Conservation (phyloP, 192 early-diverging fungal genomes). For the Rhizoclosmatium sp. region DNA sequence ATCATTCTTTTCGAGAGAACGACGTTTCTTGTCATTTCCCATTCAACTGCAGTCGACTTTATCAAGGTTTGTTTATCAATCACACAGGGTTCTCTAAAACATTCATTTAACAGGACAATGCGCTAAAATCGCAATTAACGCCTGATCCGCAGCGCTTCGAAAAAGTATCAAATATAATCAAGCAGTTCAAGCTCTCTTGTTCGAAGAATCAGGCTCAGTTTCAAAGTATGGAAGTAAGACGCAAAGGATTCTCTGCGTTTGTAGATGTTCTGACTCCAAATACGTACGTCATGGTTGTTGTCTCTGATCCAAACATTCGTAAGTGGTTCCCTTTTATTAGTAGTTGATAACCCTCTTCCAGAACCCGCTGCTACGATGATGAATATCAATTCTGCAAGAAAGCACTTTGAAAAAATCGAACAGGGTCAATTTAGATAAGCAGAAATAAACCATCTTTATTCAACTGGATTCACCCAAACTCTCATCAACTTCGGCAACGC, state of each 20-base stretch:
- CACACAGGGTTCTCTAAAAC: not conserved
- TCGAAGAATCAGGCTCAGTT: constrained; percentile 79
- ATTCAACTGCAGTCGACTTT: constrained; percentile 57
- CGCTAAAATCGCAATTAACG: not conserved
- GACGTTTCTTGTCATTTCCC: constrained; percentile 95
- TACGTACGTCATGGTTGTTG: constrained; percentile 88
- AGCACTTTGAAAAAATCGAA: constrained; percentile 63
- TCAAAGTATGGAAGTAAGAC: constrained; percentile 86
- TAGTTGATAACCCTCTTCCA: constrained; percentile 33
- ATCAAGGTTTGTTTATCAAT: not conserved
- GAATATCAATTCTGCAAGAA: constrained; percentile 81
- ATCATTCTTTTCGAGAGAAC: constrained; percentile 94
- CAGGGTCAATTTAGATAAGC: not conserved
- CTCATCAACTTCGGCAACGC: constrained; percentile 2
- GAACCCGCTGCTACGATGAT: constrained; percentile 83
- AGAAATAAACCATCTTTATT: not conserved
- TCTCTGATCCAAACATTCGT: constrained; percentile 85
- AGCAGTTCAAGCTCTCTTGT: constrained; percentile 89
- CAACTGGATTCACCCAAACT: constrained; percentile 2
- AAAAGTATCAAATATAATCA: constrained; percentile 91
- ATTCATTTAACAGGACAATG: not conserved
- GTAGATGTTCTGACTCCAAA: constrained; percentile 85
- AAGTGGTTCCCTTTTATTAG: constrained; percentile 48
- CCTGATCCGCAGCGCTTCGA: constrained; percentile 84
- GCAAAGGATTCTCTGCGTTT: constrained; percentile 74